phyloP scores from a whole-genome alignment of 179 eudicot species.

The Corrigiola litoralis region DNA sequence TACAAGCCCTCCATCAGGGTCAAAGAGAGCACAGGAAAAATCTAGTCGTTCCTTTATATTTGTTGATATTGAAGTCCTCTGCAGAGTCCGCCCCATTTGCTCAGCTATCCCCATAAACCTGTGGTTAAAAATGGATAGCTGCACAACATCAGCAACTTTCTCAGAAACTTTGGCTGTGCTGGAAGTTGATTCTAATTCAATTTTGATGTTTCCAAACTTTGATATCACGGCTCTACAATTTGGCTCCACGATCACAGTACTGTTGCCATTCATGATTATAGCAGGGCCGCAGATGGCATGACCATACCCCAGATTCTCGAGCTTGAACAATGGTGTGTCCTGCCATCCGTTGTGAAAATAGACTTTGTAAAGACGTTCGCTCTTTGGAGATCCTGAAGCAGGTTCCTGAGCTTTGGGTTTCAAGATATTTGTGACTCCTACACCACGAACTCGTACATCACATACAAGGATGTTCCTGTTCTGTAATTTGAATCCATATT shows the following conservation, averaged over 20 bases:
- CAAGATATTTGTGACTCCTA: slow-evolving; percentile 85
- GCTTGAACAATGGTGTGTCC: slow-evolving; percentile 78
- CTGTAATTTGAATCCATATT: slow-evolving; percentile 87
- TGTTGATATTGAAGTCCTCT: slow-evolving; percentile 94
- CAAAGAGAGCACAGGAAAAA: slow-evolving; percentile 96
- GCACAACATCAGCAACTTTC: slow-evolving; percentile 94
- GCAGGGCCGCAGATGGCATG: slow-evolving; percentile 79
- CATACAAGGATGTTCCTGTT: slow-evolving; percentile 73
- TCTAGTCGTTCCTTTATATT: slow-evolving; percentile 92
- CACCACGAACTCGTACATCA: slow-evolving; percentile 92
- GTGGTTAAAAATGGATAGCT: slow-evolving; percentile 88
- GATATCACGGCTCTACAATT: slow-evolving; percentile 70
- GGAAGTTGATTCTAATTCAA: slow-evolving; percentile 55
- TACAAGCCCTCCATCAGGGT: slow-evolving; percentile 91
- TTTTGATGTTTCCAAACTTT: slow-evolving; percentile 82
- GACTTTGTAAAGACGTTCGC: slow-evolving; percentile 52
- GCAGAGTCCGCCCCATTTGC: slow-evolving; percentile 97
- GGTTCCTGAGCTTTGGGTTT: slow-evolving; percentile 58
- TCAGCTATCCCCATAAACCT: slow-evolving; percentile 99
- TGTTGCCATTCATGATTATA: slow-evolving; percentile 93
- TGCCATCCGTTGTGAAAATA: slow-evolving; percentile 74
- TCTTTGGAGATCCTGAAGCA: slow-evolving; percentile 41
- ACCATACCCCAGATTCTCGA: slow-evolving; percentile 65
- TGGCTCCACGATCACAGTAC: slow-evolving; percentile 91
- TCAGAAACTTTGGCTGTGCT: slow-evolving; percentile 39